phyloP scores from a whole-genome alignment of 768 basidiomycete species.

The Lactifluus hygrophoroides region DNA sequence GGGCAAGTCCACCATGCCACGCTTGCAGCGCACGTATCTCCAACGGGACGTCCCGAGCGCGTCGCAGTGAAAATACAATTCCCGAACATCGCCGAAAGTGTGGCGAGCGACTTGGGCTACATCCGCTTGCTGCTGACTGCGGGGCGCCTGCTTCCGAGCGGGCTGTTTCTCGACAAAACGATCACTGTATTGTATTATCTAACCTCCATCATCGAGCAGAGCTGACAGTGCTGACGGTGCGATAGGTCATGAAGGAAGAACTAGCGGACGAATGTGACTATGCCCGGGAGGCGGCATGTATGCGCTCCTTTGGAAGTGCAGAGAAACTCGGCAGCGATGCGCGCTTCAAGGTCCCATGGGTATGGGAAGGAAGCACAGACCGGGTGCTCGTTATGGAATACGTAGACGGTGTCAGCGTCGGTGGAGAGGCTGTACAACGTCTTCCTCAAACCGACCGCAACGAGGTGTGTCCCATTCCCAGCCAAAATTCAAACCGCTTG shows the following conservation, averaged over 20 bases:
- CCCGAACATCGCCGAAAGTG: conserved; percentile 81
- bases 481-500: too few species aligned
- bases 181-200: conserved; percentile 43
- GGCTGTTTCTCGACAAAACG: conserved; percentile 84
- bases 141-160: conserved; percentile 74
- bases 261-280: conserved; percentile 93
- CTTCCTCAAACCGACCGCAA: conserved; percentile 60
- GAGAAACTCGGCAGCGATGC: conserved; percentile 45
- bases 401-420: conserved; percentile 75
- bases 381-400: conserved; percentile 86
- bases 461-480: conserved; percentile 42
- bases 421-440: conserved; percentile 45
- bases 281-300: conserved; percentile 65
- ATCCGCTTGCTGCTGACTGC: conserved; percentile 75
- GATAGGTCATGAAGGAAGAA: conserved; percentile 82
- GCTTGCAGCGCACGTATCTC: conserved; percentile 43
- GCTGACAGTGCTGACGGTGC: not conserved
- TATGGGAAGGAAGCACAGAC: conserved; percentile 73
- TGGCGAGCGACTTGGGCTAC: conserved; percentile 81
- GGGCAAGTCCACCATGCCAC: conserved; percentile 87
- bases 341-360: conserved; percentile 79
- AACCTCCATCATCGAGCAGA: not conserved
- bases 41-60: conserved; percentile 44
- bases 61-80: conserved; percentile 92
- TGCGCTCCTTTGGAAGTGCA: conserved; percentile 48